These are phyloP conservation scores for Auriculariales sp. DNA, from an alignment of 768 basidiomycete genomes.

Conservation along the genomic window DNA sequence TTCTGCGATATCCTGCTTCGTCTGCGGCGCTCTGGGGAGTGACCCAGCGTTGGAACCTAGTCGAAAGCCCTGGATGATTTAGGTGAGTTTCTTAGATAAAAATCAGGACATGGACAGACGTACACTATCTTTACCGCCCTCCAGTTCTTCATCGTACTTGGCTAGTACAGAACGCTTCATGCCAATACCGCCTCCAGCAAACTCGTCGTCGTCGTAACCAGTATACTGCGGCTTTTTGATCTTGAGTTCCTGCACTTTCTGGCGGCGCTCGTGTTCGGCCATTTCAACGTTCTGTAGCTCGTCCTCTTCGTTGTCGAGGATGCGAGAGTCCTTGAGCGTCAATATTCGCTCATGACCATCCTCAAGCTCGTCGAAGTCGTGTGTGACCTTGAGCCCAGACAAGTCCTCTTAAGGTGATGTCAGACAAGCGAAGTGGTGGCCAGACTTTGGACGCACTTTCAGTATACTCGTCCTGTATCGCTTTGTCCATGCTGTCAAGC, in stretches of 20 bases:
- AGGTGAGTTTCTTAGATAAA: conserved; percentile 5
- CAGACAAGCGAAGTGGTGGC: background rate
- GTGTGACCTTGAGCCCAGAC: conserved; percentile 86
- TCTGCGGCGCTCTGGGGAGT: conserved; percentile 23
- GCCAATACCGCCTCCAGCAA: conserved; percentile 57
- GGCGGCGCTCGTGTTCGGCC: conserved; percentile 71
- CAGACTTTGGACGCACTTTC: conserved; percentile 51
- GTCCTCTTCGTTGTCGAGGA: conserved; percentile 97
- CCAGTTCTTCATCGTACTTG: conserved; percentile 88
- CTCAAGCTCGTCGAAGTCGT: conserved; percentile 82
- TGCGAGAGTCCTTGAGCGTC: conserved; percentile 89
- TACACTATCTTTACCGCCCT: conserved; percentile 58
- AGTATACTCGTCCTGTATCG: conserved; percentile 62
- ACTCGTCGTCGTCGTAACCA: conserved; percentile 95
- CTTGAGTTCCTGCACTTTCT: conserved; percentile 72
- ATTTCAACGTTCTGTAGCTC: conserved; percentile 93
- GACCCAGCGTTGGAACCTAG: conserved; percentile 48
- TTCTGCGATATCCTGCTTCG: conserved; percentile 35
- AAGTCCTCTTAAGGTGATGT: conserved; percentile 60
- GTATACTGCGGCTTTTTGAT: conserved; percentile 84
- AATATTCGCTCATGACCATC: conserved; percentile 93
- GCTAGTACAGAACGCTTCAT: conserved; percentile 70
- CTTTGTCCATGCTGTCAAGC: conserved; percentile 71
- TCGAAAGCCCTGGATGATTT: conserved; percentile 57
- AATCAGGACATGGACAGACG: conserved; percentile 10